These are phyloP conservation scores for Urochloa ruziziensis DNA, from an alignment of 176 grass and related monocot genomes.

Conservation along the genomic window DNA sequence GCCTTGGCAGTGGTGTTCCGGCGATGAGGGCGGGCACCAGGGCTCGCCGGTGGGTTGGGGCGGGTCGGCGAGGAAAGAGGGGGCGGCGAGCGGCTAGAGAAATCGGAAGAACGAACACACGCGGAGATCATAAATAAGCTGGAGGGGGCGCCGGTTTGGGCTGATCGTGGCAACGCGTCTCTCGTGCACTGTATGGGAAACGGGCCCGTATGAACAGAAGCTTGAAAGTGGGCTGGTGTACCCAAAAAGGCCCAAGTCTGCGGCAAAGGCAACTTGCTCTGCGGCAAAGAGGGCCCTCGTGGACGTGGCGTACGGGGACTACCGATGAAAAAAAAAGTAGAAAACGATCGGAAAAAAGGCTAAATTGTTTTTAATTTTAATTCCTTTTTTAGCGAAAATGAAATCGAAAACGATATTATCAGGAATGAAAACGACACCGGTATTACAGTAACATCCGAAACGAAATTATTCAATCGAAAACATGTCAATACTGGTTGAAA, in stretches of 20 bases:
- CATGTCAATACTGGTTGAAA: too few species aligned
- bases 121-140: background rate
- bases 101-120: slow-evolving; percentile 4
- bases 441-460: too few species aligned
- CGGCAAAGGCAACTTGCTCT: background rate
- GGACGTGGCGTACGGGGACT: slow-evolving; percentile 16
- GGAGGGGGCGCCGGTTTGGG: background rate
- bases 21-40: background rate
- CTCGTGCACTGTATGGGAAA: background rate
- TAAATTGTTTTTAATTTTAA: too few species aligned
- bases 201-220: background rate
- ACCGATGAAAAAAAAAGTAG: too few species aligned
- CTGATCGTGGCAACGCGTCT: background rate
- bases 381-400: too few species aligned
- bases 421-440: too few species aligned
- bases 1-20: background rate
- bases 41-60: background rate
- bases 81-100: background rate
- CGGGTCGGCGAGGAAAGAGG: background rate
- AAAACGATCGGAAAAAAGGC: too few species aligned
- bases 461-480: too few species aligned
- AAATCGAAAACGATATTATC: too few species aligned
- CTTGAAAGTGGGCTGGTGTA: background rate
- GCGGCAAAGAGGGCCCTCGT: background rate
- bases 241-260: background rate